Evolutionary conservation across 1,139 yeast species (phyloP).

Genomic region (Saccharomycopsis crataegensis): DNA sequence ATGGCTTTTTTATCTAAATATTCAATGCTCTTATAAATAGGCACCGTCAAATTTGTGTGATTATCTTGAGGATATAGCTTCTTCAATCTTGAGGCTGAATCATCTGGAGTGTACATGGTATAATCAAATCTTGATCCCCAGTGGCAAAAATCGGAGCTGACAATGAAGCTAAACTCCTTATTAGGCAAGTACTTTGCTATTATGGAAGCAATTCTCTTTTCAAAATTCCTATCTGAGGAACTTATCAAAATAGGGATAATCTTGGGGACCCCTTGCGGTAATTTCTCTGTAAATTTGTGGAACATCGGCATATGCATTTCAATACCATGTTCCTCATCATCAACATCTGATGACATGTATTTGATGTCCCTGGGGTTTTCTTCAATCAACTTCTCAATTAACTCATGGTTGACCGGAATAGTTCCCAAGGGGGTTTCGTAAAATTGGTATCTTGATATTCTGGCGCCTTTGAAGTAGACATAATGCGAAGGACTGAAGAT

Average conservation of each 20-base stretch:
- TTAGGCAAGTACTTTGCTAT: conserved; percentile 51
- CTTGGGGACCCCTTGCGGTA: conserved; percentile 37
- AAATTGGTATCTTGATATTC: conserved; percentile 42
- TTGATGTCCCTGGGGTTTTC: conserved; percentile 35
- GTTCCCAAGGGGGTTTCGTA: conserved; percentile 83
- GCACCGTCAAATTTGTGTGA: conserved; percentile 28
- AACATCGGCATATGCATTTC: conserved; percentile 92
- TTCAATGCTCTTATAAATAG: conserved; percentile 69
- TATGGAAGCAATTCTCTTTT: conserved; percentile 38
- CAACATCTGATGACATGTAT: conserved; percentile 52
- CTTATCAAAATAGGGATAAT: conserved; percentile 82
- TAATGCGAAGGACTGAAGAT: conserved; percentile 93
- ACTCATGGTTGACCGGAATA: conserved; percentile 53
- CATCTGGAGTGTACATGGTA: conserved; percentile 44
- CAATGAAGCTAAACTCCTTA: conserved; percentile 58
- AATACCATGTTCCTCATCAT: conserved; percentile 84
- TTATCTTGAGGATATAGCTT: conserved; percentile 25
- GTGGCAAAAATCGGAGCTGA: conserved; percentile 92
- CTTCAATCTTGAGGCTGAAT: conserved; percentile 20
- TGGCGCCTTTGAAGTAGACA: conserved; percentile 62
- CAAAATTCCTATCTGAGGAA: conserved; percentile 42
- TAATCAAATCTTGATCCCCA: conserved; percentile 86
- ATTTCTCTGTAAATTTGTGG: conserved; percentile 36
- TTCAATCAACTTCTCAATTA: conserved; percentile 31
- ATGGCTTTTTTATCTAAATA: conserved; percentile 63